Evolutionary conservation across 306 rosid species (phyloP).

Genomic region (Astragalus glycyphyllos): DNA sequence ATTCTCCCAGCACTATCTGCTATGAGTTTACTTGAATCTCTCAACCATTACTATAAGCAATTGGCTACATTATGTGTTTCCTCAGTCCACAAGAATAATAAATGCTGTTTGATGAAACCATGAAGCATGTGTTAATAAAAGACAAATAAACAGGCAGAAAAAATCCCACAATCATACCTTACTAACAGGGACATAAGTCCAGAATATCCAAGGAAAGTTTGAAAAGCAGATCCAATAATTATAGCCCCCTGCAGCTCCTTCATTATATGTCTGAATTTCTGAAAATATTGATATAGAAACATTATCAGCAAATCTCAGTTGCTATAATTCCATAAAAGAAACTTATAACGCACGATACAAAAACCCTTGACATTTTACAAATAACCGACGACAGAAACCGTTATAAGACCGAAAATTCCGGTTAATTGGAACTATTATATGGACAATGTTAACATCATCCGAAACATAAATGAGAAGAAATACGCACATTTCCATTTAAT

Average conservation of each 20-base stretch:
- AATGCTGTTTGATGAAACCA: constrained; percentile 11
- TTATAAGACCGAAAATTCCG: not conserved
- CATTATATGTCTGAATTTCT: constrained; percentile 97
- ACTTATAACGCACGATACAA: constrained; percentile 1
- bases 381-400: constrained; percentile 21
- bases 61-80: constrained; percentile 20
- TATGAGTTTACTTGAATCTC: constrained; percentile 10
- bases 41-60: constrained; percentile 22
- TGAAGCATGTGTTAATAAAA: constrained; percentile 20
- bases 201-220: constrained; percentile 87
- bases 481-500: constrained; percentile 77
- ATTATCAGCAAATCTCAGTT: not conserved
- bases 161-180: constrained; percentile 60
- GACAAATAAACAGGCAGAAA: constrained; percentile 3
- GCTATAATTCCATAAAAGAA: constrained; percentile 18
- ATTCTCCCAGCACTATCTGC: constrained; percentile 24
- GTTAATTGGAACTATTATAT: not conserved
- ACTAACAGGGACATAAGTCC: constrained; percentile 87
- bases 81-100: constrained; percentile 23
- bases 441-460: constrained; percentile 23
- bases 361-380: not conserved
- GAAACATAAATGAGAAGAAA: constrained; percentile 39
- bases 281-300: constrained; percentile 38
- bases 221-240: constrained; percentile 90
- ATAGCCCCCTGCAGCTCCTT: constrained; percentile 98